Conservation (phyloP, 129 eudicot genomes). For the Chrysanthemum makinoi region DNA sequence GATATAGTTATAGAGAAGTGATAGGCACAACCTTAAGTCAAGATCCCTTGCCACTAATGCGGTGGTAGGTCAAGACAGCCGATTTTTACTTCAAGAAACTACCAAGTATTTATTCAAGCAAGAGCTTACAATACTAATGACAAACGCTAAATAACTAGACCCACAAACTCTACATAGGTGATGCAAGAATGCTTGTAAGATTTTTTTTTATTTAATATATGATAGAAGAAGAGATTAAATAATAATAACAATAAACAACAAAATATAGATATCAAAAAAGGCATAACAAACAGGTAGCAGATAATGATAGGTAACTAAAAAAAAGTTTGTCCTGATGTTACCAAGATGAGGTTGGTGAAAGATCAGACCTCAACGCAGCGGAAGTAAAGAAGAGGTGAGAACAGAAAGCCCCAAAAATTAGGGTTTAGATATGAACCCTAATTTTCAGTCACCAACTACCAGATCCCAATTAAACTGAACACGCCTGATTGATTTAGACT, state of each 20-base stretch:
- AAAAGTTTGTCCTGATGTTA: neutral
- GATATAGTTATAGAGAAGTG: too few species aligned
- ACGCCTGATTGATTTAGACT: neutral
- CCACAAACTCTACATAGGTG: too few species aligned
- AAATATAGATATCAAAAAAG: too few species aligned
- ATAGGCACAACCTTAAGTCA: too few species aligned
- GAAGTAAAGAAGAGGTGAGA: neutral
- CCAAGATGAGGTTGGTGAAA: neutral
- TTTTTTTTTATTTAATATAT: too few species aligned
- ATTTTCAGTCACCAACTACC: neutral
- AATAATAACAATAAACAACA: too few species aligned
- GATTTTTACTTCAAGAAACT: neutral
- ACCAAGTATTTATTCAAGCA: neutral
- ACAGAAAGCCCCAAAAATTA: neutral
- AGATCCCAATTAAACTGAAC: neutral
- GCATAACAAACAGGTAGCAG: too few species aligned
- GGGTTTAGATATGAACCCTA: neutral
- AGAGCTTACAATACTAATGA: neutral
- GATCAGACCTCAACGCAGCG: too few species aligned
- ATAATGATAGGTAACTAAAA: too few species aligned
- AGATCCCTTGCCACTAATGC: too few species aligned
- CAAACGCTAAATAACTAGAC: neutral
- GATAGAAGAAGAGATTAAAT: too few species aligned
- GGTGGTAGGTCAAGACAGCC: neutral
- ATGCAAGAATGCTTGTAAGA: neutral